Evolutionary conservation across 2,329 filamentous ascomycete genomes (phyloP).

Genomic region (Fusarium sp.): DNA sequence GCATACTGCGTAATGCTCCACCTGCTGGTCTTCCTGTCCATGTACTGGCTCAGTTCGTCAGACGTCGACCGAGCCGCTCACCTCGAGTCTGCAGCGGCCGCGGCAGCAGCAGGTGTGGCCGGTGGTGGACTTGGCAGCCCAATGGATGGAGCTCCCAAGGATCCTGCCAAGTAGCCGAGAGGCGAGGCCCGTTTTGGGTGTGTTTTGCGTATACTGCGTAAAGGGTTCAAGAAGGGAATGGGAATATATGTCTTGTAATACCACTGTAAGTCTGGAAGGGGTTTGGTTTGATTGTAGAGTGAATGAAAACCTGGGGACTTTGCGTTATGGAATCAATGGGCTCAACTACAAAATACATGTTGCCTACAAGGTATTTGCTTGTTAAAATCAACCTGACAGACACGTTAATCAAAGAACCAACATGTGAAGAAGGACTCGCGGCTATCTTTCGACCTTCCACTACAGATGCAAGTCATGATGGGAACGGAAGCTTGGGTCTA

Average conservation of each 20-base stretch:
- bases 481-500: conserved; percentile 12
- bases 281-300: conserved; percentile 15
- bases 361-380: background rate
- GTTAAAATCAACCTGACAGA: background rate
- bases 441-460: conserved; percentile 13
- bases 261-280: conserved; percentile 9
- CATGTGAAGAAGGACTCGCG: conserved; percentile 13
- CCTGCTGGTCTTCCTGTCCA: conserved; percentile 81
- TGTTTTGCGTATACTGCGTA: conserved; percentile 24
- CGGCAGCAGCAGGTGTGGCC: conserved; percentile 55
- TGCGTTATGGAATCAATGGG: conserved; percentile 11
- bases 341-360: background rate
- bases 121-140: conserved; percentile 47
- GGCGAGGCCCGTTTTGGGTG: conserved; percentile 14
- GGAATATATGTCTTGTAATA: conserved; percentile 25
- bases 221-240: conserved; percentile 12
- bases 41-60: conserved; percentile 81
- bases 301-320: conserved; percentile 20
- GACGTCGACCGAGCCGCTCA: conserved; percentile 70
- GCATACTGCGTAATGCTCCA: conserved; percentile 90
- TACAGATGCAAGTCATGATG: conserved; percentile 37
- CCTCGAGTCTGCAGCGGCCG: conserved; percentile 58
- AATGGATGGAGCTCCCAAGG: conserved; percentile 41
- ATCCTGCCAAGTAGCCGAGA: conserved; percentile 37
- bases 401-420: background rate